Percentiles rank a stretch among this genome's conserved stretches.
phyloP scores from a whole-genome alignment of 139 green algal genomes.

The Coccomyxa sp. region DNA sequence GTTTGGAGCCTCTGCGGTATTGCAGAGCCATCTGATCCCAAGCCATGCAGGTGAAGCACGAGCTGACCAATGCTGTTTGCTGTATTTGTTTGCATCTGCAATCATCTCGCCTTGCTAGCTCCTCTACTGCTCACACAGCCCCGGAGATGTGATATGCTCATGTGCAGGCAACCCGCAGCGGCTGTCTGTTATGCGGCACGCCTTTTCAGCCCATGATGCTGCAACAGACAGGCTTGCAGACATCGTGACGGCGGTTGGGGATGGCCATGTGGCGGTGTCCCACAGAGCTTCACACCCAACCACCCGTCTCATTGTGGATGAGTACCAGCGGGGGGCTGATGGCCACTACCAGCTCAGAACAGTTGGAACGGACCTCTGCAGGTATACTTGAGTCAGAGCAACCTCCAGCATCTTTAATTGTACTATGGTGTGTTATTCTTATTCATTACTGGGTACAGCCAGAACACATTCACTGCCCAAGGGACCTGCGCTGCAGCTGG shows the following conservation, averaged over 20 bases:
- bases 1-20: slow-evolving; percentile 47
- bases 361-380: slow-evolving; percentile 39
- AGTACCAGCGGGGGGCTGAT: slow-evolving; percentile 39
- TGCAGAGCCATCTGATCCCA: slow-evolving; percentile 33
- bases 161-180: background rate
- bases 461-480: background rate
- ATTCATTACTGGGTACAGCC: background rate
- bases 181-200: slow-evolving; percentile 51
- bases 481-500: background rate
- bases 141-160: background rate
- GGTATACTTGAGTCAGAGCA: background rate
- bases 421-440: background rate
- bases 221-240: slow-evolving; percentile 25
- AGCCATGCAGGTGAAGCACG: slow-evolving; percentile 9
- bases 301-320: slow-evolving; percentile 64
- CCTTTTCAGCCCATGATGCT: slow-evolving; percentile 57
- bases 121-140: background rate
- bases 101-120: no score
- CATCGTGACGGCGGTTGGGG: slow-evolving; percentile 36
- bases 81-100: background rate
- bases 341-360: slow-evolving; percentile 26
- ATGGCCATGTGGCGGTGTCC: slow-evolving; percentile 45
- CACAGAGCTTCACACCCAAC: slow-evolving; percentile 22
- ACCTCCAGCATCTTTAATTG: background rate
- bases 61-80: background rate